Evolutionary conservation across 2,329 filamentous ascomycete genomes (phyloP).

Genomic region (Helotiales sp.): DNA sequence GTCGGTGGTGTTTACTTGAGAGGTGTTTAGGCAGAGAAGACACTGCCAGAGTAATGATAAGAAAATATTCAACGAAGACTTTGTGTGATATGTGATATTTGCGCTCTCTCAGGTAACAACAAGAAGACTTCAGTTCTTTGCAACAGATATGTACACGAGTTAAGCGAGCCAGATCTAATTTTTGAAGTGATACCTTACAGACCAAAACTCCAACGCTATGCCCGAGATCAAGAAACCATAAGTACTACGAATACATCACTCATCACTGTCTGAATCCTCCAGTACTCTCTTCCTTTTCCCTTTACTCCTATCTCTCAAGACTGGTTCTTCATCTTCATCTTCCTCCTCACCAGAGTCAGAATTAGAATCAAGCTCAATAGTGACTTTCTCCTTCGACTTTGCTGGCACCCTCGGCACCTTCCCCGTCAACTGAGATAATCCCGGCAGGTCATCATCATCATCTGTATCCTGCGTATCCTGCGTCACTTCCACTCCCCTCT

Average conservation of each 20-base stretch:
- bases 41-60: no score
- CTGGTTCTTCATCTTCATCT: constrained; percentile 10
- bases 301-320: neutral
- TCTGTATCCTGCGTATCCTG: constrained; percentile 22
- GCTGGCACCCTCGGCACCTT: constrained; percentile 1
- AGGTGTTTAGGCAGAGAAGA: no score
- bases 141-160: no score
- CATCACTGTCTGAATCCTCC: constrained; percentile 27
- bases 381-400: neutral
- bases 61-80: no score
- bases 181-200: no score
- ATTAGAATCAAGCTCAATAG: neutral
- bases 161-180: no score
- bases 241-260: constrained; percentile 17
- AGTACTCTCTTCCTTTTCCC: constrained; percentile 18
- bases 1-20: no score
- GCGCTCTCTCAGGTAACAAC: no score
- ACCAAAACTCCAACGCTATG: constrained; percentile 25
- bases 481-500: neutral
- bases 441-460: constrained; percentile 27
- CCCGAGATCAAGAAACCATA: constrained; percentile 4
- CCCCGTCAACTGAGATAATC: neutral
- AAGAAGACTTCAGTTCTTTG: no score
- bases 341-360: neutral
- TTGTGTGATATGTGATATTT: no score